phyloP scores from a whole-genome alignment of 768 basidiomycete genomes.

The Termitomyces sp. region DNA sequence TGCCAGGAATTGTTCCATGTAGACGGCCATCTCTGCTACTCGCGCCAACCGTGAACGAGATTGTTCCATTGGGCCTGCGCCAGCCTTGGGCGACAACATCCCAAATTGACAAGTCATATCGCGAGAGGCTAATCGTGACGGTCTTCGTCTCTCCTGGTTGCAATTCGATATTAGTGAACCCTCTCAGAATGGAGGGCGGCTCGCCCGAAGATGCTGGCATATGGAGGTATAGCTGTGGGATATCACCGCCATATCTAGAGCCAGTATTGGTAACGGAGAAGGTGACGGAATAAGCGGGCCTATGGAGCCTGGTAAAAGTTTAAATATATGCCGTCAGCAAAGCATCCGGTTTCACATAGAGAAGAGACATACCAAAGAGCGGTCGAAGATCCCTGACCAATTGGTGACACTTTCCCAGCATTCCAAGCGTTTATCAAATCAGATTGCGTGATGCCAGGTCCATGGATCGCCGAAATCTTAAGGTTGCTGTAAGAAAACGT shows the following conservation, averaged over 20 bases:
- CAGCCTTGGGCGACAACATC: conserved; percentile 72
- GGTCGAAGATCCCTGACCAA: conserved; percentile 53
- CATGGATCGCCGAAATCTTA: conserved; percentile 37
- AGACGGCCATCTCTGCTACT: conserved; percentile 65
- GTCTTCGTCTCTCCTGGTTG: conserved; percentile 39
- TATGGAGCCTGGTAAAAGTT: conserved; percentile 48
- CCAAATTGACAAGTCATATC: conserved; percentile 76
- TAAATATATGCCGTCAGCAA: neutral
- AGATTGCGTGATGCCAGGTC: conserved; percentile 34
- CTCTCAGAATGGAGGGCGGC: conserved; percentile 68
- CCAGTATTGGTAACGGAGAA: conserved; percentile 72
- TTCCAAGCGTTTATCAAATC: conserved; percentile 51
- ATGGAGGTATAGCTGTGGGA: conserved; percentile 74
- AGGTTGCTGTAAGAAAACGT: conserved; percentile 69
- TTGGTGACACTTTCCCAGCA: conserved; percentile 50
- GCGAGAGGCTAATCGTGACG: conserved; percentile 57
- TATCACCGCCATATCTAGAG: conserved; percentile 59
- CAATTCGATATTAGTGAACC: conserved; percentile 61
- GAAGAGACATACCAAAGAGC: conserved; percentile 48
- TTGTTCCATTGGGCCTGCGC: conserved; percentile 61
- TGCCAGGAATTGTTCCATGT: conserved; percentile 34
- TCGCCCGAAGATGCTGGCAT: conserved; percentile 61
- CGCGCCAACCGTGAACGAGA: conserved; percentile 61
- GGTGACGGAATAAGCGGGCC: conserved; percentile 56
- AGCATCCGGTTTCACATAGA: neutral